phyloP scores from a whole-genome alignment of 441 rosid genomes.

The Syzygium malaccense region DNA sequence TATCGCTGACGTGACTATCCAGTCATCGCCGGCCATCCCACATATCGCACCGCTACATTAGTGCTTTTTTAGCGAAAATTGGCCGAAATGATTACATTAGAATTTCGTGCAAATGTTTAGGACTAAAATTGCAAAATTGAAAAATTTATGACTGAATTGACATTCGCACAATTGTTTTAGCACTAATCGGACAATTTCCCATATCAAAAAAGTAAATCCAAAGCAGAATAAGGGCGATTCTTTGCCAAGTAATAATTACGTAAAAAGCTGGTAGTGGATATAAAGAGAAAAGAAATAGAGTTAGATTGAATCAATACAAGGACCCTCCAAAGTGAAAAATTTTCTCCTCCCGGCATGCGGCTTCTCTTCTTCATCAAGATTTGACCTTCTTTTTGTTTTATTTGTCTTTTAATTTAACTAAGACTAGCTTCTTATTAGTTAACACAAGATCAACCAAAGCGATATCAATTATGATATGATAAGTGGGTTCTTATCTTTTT shows the following conservation, averaged over 20 bases:
- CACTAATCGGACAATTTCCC: neutral
- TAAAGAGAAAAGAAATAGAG: conserved; percentile 1
- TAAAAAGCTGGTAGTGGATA: conserved; percentile 1
- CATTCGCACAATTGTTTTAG: neutral
- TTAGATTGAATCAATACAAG: neutral
- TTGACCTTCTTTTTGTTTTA: neutral
- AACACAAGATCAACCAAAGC: neutral
- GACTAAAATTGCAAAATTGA: neutral
- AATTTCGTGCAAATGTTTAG: neutral
- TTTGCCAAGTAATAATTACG: conserved; percentile 1
- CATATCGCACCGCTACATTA: accelerated
- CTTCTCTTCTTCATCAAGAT: conserved; percentile 7
- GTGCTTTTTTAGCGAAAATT: accelerated
- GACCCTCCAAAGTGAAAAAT: neutral
- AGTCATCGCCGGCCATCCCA: accelerated
- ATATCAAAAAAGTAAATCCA: neutral
- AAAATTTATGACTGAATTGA: neutral
- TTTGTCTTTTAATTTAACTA: neutral
- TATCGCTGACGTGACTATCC: neutral
- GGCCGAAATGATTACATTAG: accelerated
- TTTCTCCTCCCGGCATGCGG: neutral
- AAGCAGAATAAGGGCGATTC: neutral
- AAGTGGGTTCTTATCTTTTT: neutral
- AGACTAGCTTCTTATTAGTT: neutral
- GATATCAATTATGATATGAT: neutral